Evolutionary conservation across 164 flowering plant species (phyloP).

Genomic region (Akebia trifoliata): DNA sequence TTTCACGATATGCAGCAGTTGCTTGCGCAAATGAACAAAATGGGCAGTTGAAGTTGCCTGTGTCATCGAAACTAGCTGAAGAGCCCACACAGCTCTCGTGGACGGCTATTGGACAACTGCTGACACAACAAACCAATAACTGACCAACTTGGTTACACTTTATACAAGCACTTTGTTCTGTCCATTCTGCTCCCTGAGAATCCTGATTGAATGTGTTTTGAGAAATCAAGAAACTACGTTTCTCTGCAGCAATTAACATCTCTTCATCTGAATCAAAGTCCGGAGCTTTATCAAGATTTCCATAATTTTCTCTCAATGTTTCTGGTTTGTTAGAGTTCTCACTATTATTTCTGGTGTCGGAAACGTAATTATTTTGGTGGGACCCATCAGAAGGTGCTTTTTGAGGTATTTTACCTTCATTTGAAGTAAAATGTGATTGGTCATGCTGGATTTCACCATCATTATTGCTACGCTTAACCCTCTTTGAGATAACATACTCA

Average conservation of each 20-base stretch:
- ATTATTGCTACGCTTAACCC: not conserved
- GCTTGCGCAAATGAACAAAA: conserved; percentile 58
- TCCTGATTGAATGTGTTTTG: conserved; percentile 24
- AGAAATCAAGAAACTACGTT: conserved; percentile 35
- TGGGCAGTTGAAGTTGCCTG: conserved; percentile 60
- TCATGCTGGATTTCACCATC: conserved; percentile 5
- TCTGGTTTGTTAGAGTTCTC: conserved; percentile 16
- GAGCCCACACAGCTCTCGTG: conserved; percentile 60
- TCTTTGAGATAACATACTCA: conserved; percentile 2
- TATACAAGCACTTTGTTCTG: conserved; percentile 40
- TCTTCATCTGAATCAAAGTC: conserved; percentile 16
- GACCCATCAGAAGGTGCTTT: conserved; percentile 1
- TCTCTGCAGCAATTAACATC: conserved; percentile 22
- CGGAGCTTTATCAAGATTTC: conserved; percentile 11
- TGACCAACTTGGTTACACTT: conserved; percentile 57
- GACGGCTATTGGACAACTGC: conserved; percentile 41
- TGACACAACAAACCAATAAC: conserved; percentile 42
- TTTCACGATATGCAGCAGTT: conserved; percentile 33
- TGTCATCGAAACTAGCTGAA: conserved; percentile 31
- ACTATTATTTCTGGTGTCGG: conserved; percentile 2
- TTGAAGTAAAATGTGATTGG: not conserved
- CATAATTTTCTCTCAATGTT: conserved; percentile 24
- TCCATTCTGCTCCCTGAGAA: conserved; percentile 22
- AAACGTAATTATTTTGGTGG: conserved; percentile 6
- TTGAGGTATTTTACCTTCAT: conserved; percentile 3